Percentiles rank a stretch among this genome's conserved stretches.
Conservation (phyloP, 495 filamentous ascomycete genomes). For the Lichina pygmaea region DNA sequence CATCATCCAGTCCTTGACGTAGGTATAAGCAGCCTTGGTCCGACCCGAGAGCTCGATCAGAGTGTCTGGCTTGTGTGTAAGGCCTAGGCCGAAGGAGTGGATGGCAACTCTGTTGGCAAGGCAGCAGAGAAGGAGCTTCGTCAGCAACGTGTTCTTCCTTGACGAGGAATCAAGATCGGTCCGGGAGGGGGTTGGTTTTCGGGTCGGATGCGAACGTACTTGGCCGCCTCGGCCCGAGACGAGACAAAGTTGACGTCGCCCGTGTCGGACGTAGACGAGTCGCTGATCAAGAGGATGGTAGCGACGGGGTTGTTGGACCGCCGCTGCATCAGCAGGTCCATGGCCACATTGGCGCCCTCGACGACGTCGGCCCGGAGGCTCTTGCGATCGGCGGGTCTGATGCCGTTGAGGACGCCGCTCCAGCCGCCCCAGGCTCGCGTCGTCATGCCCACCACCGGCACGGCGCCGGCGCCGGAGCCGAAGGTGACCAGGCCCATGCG, state of each 20-base stretch:
- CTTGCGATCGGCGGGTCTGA: slow-evolving; percentile 87
- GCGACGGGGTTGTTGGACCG: slow-evolving; percentile 92
- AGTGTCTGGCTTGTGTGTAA: slow-evolving; percentile 95
- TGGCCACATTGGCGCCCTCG: slow-evolving; percentile 92
- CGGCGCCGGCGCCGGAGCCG: slow-evolving; percentile 78
- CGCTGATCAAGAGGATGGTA: slow-evolving; percentile 91
- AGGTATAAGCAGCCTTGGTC: slow-evolving; percentile 92
- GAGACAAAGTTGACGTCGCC: slow-evolving; percentile 97
- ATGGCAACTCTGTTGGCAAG: slow-evolving; percentile 46
- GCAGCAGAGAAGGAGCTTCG: slow-evolving; percentile 5
- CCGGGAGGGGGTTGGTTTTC: not conserved
- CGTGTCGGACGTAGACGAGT: slow-evolving; percentile 88
- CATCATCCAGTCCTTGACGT: slow-evolving; percentile 99
- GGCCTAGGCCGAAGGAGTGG: slow-evolving; percentile 83
- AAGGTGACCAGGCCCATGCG: slow-evolving; percentile 97
- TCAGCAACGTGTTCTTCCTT: slow-evolving; percentile 1
- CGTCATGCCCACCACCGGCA: slow-evolving; percentile 93
- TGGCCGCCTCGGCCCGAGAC: slow-evolving; percentile 90
- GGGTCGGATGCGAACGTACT: slow-evolving; percentile 28
- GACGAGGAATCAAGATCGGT: not conserved
- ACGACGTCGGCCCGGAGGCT: slow-evolving; percentile 91
- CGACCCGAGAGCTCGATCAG: slow-evolving; percentile 93
- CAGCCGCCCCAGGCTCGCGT: slow-evolving; percentile 83
- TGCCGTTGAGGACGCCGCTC: slow-evolving; percentile 63
- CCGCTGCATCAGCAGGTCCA: slow-evolving; percentile 96